phyloP scores from a whole-genome alignment of 139 green algal genomes.

The Choricystis sp. region DNA sequence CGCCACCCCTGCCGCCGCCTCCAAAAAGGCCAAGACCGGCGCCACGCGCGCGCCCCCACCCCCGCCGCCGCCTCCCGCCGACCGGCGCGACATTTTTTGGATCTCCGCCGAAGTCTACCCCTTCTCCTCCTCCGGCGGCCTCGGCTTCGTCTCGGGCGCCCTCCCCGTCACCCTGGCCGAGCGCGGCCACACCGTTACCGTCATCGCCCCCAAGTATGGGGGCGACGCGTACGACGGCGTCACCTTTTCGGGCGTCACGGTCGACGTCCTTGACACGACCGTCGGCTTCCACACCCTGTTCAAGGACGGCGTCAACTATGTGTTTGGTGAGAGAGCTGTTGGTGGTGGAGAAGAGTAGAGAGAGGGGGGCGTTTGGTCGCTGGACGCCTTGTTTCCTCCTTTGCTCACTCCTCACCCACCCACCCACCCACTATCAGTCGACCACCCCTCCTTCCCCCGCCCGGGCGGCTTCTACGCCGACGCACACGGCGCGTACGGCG shows the following conservation, averaged over 20 bases:
- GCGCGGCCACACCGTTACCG: background rate
- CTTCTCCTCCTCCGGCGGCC: slow-evolving; percentile 80
- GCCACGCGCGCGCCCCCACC: too few relatives aligned
- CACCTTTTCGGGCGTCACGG: background rate
- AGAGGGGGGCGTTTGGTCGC: too few relatives aligned
- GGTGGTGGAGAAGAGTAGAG: too few relatives aligned
- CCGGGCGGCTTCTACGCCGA: slow-evolving; percentile 30
- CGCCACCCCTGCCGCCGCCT: too few relatives aligned
- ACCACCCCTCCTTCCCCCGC: background rate
- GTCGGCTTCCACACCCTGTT: slow-evolving; percentile 68
- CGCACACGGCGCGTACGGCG: too few relatives aligned
- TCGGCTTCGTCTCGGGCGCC: slow-evolving; percentile 61
- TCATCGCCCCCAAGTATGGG: slow-evolving; percentile 5
- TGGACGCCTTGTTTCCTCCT: slow-evolving; percentile 65
- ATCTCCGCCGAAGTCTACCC: slow-evolving; percentile 45
- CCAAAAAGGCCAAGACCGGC: too few relatives aligned
- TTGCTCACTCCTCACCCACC: background rate
- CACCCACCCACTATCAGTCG: background rate
- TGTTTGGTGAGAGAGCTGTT: slow-evolving; percentile 92
- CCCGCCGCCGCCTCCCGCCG: too few relatives aligned
- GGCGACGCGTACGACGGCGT: slow-evolving; percentile 22
- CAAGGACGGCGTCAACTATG: slow-evolving; percentile 70
- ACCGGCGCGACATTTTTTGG: background rate
- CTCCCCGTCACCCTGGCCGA: slow-evolving; percentile 17
- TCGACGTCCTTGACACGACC: background rate